Evolutionary conservation across 1,284 basidiomycete genomes (phyloP), one percentile per base, ranked within the genome.

Genomic region (Ganoderma multipileum): DNA sequence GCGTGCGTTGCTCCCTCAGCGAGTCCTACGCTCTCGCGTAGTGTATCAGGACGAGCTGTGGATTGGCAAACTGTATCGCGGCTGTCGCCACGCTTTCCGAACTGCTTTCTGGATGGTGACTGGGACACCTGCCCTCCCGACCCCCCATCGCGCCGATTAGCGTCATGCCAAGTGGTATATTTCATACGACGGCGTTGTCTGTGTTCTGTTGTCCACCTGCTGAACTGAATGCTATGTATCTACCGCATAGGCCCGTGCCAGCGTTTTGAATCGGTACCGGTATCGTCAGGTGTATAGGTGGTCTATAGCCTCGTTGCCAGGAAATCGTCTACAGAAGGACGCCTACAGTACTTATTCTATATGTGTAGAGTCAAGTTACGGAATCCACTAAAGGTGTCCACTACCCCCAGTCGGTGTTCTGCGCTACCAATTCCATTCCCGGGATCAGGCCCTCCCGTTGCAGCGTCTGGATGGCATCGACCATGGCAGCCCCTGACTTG

Each of bases 11-110:
- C 52, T 71, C 9, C 38, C 57, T 12, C 7, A 20, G 1, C 67
- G 63, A 57, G 66, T 39, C 26, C 57, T 72, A 4, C 69, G 71
- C 9, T 66, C 68, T 12, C 72, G 72, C 0, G 2, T 70, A 3
- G 62, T 52, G 2, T 33, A 38, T 2, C 44, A 59, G 23, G 67
- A 73, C 23, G 47, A 50, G n/a, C 12, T 50, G 7, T 11, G 4
- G 23, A 7, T 50, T 9, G 47, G 47, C 47, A 50, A n/a, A 50
- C 47, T 50, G 47, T 50, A 50, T 26, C 47, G 47, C 47, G n/a
- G 23, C 2, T 50, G 47, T 50, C 47, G 47, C 47, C 47, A 50
- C 11, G 47, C 23, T 4, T 11, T 50, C 23, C 23, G 23, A 2
- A 50, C 47, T 20, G 23, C 23, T 20, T 50, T 50, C 47, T 50